Evolutionary conservation across 1,284 basidiomycete genomes (phyloP).

Genomic region (Apiotrichum domesticum): DNA sequence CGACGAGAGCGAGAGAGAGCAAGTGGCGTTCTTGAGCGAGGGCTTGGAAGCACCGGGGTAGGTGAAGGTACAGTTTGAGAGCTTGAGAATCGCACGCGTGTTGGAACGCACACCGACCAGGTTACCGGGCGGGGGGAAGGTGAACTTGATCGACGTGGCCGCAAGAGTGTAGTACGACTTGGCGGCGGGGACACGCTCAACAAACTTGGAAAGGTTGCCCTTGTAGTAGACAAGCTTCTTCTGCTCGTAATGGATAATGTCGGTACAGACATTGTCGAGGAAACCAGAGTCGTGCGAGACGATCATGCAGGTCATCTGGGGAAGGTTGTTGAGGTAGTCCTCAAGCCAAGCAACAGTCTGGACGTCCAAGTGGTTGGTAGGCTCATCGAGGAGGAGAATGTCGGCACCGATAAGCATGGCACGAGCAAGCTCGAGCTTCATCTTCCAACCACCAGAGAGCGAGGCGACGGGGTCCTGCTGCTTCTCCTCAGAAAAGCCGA

Average conservation of each 20-base stretch:
- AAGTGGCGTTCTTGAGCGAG: slow-evolving; percentile 81
- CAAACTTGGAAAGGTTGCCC: slow-evolving; percentile 89
- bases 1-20: slow-evolving; percentile 84
- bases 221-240: slow-evolving; percentile 97
- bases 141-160: slow-evolving; percentile 90
- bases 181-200: slow-evolving; percentile 85
- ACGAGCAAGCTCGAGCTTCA: slow-evolving; percentile 80
- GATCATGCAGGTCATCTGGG: slow-evolving; percentile 83
- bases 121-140: slow-evolving; percentile 92
- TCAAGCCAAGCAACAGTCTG: slow-evolving; percentile 91
- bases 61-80: slow-evolving; percentile 86
- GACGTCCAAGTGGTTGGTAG: slow-evolving; percentile 64
- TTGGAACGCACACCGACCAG: slow-evolving; percentile 96
- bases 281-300: slow-evolving; percentile 98
- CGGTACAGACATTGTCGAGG: slow-evolving; percentile 93
- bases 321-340: slow-evolving; percentile 74
- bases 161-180: slow-evolving; percentile 96
- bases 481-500: slow-evolving; percentile 84
- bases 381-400: slow-evolving; percentile 64
- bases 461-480: slow-evolving; percentile 82
- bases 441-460: slow-evolving; percentile 98
- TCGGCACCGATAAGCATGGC: slow-evolving; percentile 98
- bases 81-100: slow-evolving; percentile 93
- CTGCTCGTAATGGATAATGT: slow-evolving; percentile 92
- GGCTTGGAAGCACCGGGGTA: slow-evolving; percentile 83